phyloP scores from a whole-genome alignment of 768 basidiomycete genomes.

The Gautieria morchelliformis region DNA sequence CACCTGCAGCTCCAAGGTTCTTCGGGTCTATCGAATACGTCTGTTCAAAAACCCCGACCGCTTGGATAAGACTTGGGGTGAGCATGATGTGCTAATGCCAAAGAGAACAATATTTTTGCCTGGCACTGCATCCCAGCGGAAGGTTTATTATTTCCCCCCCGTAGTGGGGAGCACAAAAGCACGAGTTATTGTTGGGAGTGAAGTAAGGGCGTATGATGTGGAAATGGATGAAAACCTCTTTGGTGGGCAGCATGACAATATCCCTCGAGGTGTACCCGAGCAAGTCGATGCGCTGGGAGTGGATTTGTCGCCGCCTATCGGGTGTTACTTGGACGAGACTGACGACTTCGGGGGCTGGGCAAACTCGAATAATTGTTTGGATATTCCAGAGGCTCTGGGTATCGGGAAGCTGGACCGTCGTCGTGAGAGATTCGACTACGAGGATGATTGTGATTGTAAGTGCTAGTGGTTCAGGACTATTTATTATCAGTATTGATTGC shows the following conservation, averaged over 20 bases:
- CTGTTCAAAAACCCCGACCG: conserved; percentile 13
- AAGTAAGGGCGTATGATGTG: not conserved
- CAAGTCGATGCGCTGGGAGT: not conserved
- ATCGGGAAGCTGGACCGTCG: conserved; percentile 18
- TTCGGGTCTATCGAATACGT: conserved; percentile 15
- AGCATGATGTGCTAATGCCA: conserved; percentile 12
- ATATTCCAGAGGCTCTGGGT: conserved; percentile 12
- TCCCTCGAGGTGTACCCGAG: too few species aligned
- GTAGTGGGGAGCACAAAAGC: not conserved
- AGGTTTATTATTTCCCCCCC: conserved; percentile 18
- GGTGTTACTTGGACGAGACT: conserved; percentile 13
- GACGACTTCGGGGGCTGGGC: conserved; percentile 19
- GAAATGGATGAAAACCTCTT: not conserved
- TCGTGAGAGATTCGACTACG: conserved; percentile 19
- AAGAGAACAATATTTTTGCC: conserved; percentile 16
- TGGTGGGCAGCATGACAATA: too few species aligned
- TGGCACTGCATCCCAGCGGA: conserved; percentile 13
- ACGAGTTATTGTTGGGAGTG: not conserved
- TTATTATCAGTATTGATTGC: too few species aligned
- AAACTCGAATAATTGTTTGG: conserved; percentile 3
- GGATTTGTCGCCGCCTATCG: conserved; percentile 9
- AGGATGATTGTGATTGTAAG: conserved; percentile 5
- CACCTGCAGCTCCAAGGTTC: conserved; percentile 11
- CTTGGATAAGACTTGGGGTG: not conserved
- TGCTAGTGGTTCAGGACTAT: too few species aligned